These are phyloP conservation scores for Carallia brachiata DNA, from an alignment of 345 rosid species.

Conservation along the genomic window DNA sequence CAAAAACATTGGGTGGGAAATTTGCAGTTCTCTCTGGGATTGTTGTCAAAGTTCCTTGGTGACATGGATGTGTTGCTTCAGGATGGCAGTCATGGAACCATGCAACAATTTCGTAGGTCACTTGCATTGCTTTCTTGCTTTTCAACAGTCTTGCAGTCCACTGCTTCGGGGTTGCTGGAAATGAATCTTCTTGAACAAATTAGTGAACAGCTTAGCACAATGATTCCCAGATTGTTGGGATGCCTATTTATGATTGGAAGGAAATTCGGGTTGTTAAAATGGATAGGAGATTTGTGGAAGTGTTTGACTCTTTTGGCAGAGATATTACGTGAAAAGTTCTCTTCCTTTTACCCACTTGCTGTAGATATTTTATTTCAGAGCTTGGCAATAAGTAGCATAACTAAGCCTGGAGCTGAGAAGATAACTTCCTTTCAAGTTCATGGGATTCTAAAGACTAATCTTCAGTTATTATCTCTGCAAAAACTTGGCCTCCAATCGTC, in stretches of 20 bases:
- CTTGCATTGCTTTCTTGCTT: conserved; percentile 94
- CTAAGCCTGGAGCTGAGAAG: conserved; percentile 48
- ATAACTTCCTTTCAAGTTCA: conserved; percentile 67
- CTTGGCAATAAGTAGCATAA: conserved; percentile 42
- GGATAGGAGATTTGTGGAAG: conserved; percentile 81
- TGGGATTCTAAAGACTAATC: conserved; percentile 84
- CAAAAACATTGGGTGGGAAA: conserved; percentile 89
- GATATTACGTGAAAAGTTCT: conserved; percentile 75
- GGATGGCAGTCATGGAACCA: conserved; percentile 67
- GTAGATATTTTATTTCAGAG: conserved; percentile 72
- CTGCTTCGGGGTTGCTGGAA: conserved; percentile 91
- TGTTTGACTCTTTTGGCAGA: conserved; percentile 94
- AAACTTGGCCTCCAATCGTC: conserved; percentile 72
- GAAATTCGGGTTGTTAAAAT: conserved; percentile 87
- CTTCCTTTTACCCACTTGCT: conserved; percentile 57
- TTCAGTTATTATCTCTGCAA: conserved; percentile 84
- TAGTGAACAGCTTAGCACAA: conserved; percentile 57
- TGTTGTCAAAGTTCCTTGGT: conserved; percentile 72
- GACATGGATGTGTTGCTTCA: conserved; percentile 87
- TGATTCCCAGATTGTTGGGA: conserved; percentile 79
- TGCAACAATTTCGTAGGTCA: conserved; percentile 69
- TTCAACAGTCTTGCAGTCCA: conserved; percentile 75
- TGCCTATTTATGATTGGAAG: conserved; percentile 69
- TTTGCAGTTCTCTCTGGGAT: conserved; percentile 77
- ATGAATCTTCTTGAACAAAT: conserved; percentile 76